phyloP scores from a whole-genome alignment of 192 early-diverging fungal species.

The Entomortierella parvispora region DNA sequence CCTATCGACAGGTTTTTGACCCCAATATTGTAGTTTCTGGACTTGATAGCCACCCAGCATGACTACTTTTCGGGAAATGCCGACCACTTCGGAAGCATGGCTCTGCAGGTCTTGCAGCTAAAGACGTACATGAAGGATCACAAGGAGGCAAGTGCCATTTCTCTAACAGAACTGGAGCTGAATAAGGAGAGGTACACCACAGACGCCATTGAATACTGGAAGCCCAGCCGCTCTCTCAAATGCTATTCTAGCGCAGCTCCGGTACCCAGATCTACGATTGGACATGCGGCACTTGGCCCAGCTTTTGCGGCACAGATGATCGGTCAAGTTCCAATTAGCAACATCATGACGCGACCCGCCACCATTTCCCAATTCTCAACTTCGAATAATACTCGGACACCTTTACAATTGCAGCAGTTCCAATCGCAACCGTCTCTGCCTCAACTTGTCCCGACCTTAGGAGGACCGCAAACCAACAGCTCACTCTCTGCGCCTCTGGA shows the following conservation, averaged over 20 bases:
- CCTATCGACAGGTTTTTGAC: neutral
- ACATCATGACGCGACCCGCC: conserved; percentile 16
- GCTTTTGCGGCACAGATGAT: conserved; percentile 33
- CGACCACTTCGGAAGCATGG: conserved; percentile 49
- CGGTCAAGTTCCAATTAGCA: conserved; percentile 23
- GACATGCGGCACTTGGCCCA: conserved; percentile 26
- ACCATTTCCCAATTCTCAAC: conserved; percentile 22
- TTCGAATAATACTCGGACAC: neutral
- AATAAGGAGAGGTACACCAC: conserved; percentile 43
- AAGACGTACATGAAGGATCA: conserved; percentile 51
- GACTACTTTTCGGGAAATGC: conserved; percentile 49
- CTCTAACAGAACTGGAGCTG: conserved; percentile 35
- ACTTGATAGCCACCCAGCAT: conserved; percentile 45
- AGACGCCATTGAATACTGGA: conserved; percentile 50
- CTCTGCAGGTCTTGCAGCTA: conserved; percentile 38
- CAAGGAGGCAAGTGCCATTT: conserved; percentile 25
- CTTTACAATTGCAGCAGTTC: conserved; percentile 17
- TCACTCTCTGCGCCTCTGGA: conserved; percentile 9
- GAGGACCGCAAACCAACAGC: neutral
- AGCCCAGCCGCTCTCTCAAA: conserved; percentile 48
- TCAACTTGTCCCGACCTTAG: neutral
- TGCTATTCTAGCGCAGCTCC: conserved; percentile 23
- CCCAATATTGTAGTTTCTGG: conserved; percentile 50
- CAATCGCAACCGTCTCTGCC: conserved; percentile 6
- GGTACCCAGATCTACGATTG: conserved; percentile 18